phyloP scores from a whole-genome alignment of 2,329 filamentous ascomycete species.

The Plectosphaerella cucumerina region DNA sequence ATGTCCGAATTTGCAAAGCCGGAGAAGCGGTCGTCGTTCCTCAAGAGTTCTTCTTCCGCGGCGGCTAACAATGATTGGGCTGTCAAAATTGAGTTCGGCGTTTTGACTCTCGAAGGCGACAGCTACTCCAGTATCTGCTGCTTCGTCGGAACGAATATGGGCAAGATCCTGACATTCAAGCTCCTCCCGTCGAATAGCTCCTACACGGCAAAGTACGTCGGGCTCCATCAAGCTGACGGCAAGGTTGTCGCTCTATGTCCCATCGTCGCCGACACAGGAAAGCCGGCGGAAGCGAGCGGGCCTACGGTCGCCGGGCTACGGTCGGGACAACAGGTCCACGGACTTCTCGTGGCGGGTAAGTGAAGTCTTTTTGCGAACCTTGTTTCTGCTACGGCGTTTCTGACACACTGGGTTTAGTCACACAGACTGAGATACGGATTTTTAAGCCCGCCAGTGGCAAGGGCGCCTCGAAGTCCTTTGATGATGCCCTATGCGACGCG shows the following conservation, averaged over 20 bases:
- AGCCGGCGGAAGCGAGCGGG: conserved; percentile 71
- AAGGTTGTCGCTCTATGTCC: conserved; percentile 72
- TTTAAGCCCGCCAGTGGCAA: conserved; percentile 83
- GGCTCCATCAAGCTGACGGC: conserved; percentile 63
- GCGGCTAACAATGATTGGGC: conserved; percentile 63
- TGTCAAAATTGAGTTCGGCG: conserved; percentile 81
- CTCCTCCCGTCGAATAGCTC: conserved; percentile 70
- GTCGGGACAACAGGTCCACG: conserved; percentile 70
- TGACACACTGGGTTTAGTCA: conserved; percentile 34
- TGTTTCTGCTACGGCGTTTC: neutral
- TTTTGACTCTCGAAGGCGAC: conserved; percentile 91
- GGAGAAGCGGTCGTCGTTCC: conserved; percentile 73
- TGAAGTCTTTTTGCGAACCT: conserved; percentile 4
- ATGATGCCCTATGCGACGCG: conserved; percentile 75
- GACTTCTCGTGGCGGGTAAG: conserved; percentile 71
- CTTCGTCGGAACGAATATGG: conserved; percentile 83
- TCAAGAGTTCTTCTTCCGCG: conserved; percentile 47
- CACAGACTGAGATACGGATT: conserved; percentile 72
- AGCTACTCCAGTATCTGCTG: conserved; percentile 91
- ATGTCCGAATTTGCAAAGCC: conserved; percentile 70
- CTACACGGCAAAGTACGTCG: conserved; percentile 70
- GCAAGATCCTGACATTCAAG: conserved; percentile 86
- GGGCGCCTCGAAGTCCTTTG: conserved; percentile 88
- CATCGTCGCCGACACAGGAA: conserved; percentile 74
- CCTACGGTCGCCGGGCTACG: conserved; percentile 71